Base-by-base conservation (phyloP, 768 basidiomycete genomes). In the Suillus decipiens region DNA sequence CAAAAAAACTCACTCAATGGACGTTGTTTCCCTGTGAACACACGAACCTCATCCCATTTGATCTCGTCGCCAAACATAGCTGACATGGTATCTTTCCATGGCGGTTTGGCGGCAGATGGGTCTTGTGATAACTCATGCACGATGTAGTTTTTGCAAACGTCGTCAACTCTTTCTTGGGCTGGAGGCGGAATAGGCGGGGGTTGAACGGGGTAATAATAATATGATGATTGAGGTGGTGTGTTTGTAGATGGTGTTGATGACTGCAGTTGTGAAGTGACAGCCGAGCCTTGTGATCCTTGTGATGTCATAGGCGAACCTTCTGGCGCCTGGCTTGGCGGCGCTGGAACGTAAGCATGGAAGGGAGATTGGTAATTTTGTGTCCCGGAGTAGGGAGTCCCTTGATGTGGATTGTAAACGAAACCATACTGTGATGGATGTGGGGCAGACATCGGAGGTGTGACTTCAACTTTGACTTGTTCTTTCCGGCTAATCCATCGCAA, bases 51-150 rank as follows among this genome's bases (percentile, higher is more conserved):
- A 58, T 90, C 86, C 92, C 92, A 98, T 55, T 88, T 82, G 10
- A 89, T 88, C 67, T 96, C 89, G 58, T 90, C 81, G 2, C 96
- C 95, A 68, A 98, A 93, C 78, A 96, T 81, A 1, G 92, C 88
- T 8, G 81, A 69, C 89, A 95, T 91, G 12, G 89, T 93, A 36
- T 89, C 85, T 54, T 77, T 79, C 89, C 91, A 90, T 0, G 74
- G 70, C 0, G 90, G 88, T 63, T 86, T 85, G 0, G 78, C 73
- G 1, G 75, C 73, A 5, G 77, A 78, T 28, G 80, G 75, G 1
- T 74, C 71, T 64, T 89, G 85, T 2, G 76, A 78, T 3, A 74
- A 57, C 67, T 91, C 89, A 69, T 92, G 88, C 2, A 93, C 75
- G 3, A 93, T 75, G 67, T 92, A 93, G 69, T 88, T 91, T 70